phyloP scores from a whole-genome alignment of 495 filamentous ascomycete genomes.

The Penicillium arizonense region DNA sequence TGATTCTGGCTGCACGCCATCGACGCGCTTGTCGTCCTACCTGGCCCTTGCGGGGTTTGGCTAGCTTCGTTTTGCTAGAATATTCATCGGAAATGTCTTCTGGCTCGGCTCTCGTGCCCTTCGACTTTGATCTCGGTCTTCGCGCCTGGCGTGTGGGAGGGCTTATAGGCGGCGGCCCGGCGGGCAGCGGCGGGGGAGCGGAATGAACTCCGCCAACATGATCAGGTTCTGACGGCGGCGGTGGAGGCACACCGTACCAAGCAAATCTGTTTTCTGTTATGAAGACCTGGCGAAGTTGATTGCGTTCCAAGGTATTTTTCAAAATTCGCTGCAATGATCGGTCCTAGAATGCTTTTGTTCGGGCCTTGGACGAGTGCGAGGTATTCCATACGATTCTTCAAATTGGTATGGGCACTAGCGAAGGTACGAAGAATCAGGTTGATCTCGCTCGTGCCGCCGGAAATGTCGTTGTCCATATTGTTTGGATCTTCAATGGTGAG shows the following conservation, averaged over 20 bases:
- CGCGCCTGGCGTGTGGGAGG: constrained; percentile 4
- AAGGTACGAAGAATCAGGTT: constrained; percentile 62
- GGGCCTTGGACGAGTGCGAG: background rate
- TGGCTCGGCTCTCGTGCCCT: constrained; percentile 1
- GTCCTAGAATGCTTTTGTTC: constrained; percentile 60
- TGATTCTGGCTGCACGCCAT: no score
- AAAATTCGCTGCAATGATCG: constrained; percentile 71
- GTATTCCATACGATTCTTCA: constrained; percentile 7
- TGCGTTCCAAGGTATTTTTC: constrained; percentile 57
- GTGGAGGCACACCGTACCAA: constrained; percentile 19
- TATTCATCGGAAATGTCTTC: constrained; percentile 2
- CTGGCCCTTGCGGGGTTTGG: constrained; percentile 17
- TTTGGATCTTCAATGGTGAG: constrained; percentile 90
- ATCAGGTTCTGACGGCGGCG: constrained; percentile 4
- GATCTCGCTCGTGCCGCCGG: constrained; percentile 72
- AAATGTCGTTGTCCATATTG: constrained; percentile 76
- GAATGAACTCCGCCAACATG: constrained; percentile 1
- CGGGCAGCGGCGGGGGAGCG: constrained; percentile 23
- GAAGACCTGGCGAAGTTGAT: constrained; percentile 46
- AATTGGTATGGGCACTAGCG: constrained; percentile 50
- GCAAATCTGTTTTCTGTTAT: constrained; percentile 38
- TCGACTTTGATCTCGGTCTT: constrained; percentile 2
- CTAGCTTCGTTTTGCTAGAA: constrained; percentile 5
- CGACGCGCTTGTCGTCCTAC: no score
- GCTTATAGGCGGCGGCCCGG: constrained; percentile 8